Percentiles rank a stretch among this genome's conserved stretches.
Evolutionary conservation across 345 rosid species (phyloP).

Genomic region (Gossypium stocksii): DNA sequence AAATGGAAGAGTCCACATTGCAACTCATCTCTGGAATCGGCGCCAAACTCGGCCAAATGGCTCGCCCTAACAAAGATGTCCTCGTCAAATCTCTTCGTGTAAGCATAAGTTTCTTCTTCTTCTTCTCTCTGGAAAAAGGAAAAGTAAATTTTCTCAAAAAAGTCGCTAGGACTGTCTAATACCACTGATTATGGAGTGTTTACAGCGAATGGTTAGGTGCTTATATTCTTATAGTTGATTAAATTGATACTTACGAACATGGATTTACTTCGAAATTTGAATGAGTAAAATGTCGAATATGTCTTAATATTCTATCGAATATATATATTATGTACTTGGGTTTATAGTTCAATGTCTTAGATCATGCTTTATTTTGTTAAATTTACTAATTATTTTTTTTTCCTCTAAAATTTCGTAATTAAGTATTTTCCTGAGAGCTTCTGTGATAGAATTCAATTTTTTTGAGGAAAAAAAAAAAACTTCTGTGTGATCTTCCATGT

Average conservation of each 20-base stretch:
- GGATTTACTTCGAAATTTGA: background rate
- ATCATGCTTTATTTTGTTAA: conserved; percentile 9
- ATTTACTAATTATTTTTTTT: background rate
- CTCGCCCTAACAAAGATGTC: conserved; percentile 63
- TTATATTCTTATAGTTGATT: background rate
- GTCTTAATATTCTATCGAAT: background rate
- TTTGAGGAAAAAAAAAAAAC: background rate
- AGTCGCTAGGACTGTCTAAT: background rate
- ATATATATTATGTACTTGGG: background rate
- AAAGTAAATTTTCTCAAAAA: background rate
- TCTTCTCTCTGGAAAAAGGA: background rate
- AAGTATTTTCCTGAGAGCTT: background rate
- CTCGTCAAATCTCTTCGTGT: conserved; percentile 71
- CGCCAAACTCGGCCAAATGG: conserved; percentile 40
- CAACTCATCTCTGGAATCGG: conserved; percentile 55
- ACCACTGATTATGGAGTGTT: background rate
- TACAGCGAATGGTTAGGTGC: background rate
- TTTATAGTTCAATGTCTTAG: background rate
- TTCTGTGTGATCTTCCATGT: background rate
- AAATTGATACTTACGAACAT: background rate
- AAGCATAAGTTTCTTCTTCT: conserved; percentile 7
- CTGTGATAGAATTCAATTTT: background rate
- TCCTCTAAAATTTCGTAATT: background rate
- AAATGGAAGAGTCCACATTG: conserved; percentile 53
- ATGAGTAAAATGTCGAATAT: background rate